Percentiles rank a stretch among this genome's conserved stretches.
Evolutionary conservation across 140 eudicot genomes (phyloP).

Genomic region (Eryngium alpinum): DNA sequence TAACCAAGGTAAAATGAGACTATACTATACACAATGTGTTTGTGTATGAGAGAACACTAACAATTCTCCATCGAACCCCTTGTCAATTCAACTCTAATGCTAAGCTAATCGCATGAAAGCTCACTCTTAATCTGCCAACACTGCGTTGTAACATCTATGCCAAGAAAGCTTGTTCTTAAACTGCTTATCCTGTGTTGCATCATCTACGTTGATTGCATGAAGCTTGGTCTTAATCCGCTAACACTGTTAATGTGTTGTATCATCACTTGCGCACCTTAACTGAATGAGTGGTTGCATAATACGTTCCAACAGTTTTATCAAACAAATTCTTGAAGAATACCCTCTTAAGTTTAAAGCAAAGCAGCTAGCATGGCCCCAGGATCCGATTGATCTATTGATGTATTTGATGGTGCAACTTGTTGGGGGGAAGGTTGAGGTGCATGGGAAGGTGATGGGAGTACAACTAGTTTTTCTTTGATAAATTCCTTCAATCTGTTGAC

Average conservation of each 20-base stretch:
- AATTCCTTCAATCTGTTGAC: slow-evolving; percentile 47
- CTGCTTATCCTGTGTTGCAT: too few relatives aligned
- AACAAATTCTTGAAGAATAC: slow-evolving; percentile 1
- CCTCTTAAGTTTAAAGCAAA: slow-evolving; percentile 29
- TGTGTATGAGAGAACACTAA: slow-evolving; percentile 26
- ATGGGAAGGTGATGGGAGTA: slow-evolving; percentile 36
- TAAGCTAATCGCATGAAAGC: not conserved
- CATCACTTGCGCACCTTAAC: slow-evolving; percentile 5
- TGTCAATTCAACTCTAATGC: slow-evolving; percentile 17
- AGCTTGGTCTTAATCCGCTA: too few relatives aligned
- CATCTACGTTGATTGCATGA: too few relatives aligned
- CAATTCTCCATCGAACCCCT: slow-evolving; percentile 25
- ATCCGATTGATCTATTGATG: slow-evolving; percentile 29
- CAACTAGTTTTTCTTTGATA: slow-evolving; percentile 44
- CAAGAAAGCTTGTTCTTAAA: too few relatives aligned
- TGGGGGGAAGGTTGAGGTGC: slow-evolving; percentile 31
- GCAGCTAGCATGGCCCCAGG: slow-evolving; percentile 64
- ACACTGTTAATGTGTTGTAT: too few relatives aligned
- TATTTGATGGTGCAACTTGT: slow-evolving; percentile 33
- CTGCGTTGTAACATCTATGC: too few relatives aligned
- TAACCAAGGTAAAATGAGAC: slow-evolving; percentile 7
- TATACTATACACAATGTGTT: slow-evolving; percentile 16
- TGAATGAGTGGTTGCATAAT: slow-evolving; percentile 19
- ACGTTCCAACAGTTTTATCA: slow-evolving; percentile 8
- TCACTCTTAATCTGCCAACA: too few relatives aligned